Base-by-base conservation (phyloP, 1,139 yeast genomes). In the Wickerhamomyces sp. region DNA sequence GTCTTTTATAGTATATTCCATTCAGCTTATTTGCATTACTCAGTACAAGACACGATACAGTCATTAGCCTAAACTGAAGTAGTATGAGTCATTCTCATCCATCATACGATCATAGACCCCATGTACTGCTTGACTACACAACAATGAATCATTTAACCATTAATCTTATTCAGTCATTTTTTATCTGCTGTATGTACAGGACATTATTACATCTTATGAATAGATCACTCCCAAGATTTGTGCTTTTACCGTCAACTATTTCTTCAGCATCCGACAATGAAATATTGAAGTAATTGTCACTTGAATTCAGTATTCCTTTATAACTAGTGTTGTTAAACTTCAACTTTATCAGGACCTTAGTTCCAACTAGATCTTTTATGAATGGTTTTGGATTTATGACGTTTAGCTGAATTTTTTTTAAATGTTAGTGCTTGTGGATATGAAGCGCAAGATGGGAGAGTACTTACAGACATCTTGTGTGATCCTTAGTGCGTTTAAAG, bases 301-400 rank as follows among this genome's bases (percentile, higher is more conserved):
- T 85, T 1, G 96, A 82, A 14, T 81, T 68, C 41, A 93, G 73
- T n/a, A 65, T 75, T 1, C 99, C 99, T 49, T 71, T 76, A 66
- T 93, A 93, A 62, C 90, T 95, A n/a, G 96, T 86, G 53, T 79
- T 79, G 61, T 90, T 93, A 86, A 96, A 94, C 65, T 93, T 93
- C 52, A 93, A 75, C 45, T 93, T 78, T n/a, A 93, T 95, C n/a
- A 84, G 68, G 14, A 93, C 90, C 26, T 70, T 71, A 50, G 81
- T 75, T 47, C 84, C 83, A 23, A 85, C 73, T 40, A 93, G 76
- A 27, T 85, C 83, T 52, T 84, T 84, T 45, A 93, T 71, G 57
- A 84, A 93, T 31, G 98, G 98, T 63, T 87, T 90, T 27, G 99
- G 99, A 61, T 91, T 91, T 18, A 84, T 72, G 14, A 94, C 94